These are phyloP conservation scores for Backusella australiensis DNA, from an alignment of 192 early-diverging fungal genomes.

Conservation along the genomic window DNA sequence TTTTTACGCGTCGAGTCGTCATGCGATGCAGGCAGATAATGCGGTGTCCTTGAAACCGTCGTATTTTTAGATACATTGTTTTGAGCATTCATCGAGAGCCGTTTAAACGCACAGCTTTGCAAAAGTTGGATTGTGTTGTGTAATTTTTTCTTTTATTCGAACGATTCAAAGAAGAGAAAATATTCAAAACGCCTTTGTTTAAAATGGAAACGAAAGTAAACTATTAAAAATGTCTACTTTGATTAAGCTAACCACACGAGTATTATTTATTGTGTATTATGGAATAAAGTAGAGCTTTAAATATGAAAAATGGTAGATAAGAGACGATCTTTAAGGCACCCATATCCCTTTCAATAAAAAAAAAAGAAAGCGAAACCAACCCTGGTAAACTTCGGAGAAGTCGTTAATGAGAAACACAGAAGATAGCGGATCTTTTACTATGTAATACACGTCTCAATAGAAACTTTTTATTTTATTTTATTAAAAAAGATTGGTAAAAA, in stretches of 20 bases:
- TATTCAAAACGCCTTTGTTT: background rate
- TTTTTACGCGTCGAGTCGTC: background rate
- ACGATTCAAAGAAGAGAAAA: background rate
- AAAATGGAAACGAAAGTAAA: background rate
- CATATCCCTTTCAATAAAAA: no score
- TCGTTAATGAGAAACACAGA: background rate
- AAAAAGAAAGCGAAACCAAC: background rate
- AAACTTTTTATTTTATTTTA: background rate
- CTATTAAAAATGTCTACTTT: background rate
- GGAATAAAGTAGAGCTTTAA: background rate
- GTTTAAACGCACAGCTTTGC: background rate
- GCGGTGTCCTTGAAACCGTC: background rate
- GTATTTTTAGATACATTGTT: background rate
- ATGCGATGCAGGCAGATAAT: background rate
- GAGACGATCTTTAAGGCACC: no score
- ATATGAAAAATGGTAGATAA: background rate
- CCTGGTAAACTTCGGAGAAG: background rate
- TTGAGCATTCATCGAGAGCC: background rate
- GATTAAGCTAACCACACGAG: background rate
- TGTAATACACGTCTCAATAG: background rate
- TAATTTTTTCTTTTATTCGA: background rate
- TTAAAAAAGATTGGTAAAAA: background rate
- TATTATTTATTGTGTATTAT: background rate
- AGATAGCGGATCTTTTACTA: background rate
- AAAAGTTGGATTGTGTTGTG: background rate